Conservation (phyloP, 495 filamentous ascomycete species). For the Immersiella caudata region DNA sequence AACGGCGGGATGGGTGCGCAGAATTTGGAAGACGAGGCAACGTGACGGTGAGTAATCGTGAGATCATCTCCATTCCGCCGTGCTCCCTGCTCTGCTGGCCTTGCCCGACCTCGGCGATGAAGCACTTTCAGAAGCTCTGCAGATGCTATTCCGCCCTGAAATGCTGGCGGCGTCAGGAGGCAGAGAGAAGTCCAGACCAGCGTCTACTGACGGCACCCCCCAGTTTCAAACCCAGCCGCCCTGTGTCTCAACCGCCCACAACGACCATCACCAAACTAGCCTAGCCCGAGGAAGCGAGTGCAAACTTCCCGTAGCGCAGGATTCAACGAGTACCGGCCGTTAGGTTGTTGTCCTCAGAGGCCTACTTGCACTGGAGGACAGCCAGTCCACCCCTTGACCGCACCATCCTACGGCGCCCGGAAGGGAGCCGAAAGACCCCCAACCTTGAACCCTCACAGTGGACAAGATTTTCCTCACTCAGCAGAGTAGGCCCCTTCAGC, state of each 20-base stretch:
- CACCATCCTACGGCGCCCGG: background rate
- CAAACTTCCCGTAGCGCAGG: background rate
- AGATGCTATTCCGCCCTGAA: background rate
- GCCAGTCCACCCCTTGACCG: background rate
- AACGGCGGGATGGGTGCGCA: background rate
- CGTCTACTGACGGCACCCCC: background rate
- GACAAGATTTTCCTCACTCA: background rate
- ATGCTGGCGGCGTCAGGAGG: background rate
- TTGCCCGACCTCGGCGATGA: background rate
- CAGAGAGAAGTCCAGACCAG: background rate
- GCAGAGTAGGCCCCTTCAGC: background rate
- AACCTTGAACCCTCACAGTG: no score
- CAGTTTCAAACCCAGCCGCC: conserved; percentile 8
- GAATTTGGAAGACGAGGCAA: background rate
- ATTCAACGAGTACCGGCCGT: background rate
- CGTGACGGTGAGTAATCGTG: background rate
- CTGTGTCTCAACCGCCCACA: conserved; percentile 5
- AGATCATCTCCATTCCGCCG: background rate
- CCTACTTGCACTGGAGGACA: no score
- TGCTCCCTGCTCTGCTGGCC: background rate
- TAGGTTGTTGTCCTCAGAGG: no score
- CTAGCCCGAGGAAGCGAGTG: background rate
- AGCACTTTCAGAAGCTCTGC: background rate
- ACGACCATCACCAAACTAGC: background rate
- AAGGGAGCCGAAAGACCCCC: no score